Conservation (phyloP, 805 yeast species). For the Ogataea glucozyma region DNA sequence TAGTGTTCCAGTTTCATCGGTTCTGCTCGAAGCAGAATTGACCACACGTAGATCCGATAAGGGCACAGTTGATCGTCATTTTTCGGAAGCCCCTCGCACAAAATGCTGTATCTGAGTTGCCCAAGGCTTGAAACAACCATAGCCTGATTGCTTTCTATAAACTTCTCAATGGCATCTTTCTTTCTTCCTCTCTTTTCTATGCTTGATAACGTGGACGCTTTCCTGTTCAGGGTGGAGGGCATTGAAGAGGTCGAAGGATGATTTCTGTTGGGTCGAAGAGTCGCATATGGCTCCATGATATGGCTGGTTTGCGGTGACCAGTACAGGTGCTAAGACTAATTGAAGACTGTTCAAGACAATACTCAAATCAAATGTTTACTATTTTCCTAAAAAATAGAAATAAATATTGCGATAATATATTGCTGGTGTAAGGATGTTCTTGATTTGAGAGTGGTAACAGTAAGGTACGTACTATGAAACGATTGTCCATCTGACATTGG, state of each 20-base stretch:
- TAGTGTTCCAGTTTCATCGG: conserved; percentile 60
- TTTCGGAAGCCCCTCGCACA: conserved; percentile 46
- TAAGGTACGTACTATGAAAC: no score
- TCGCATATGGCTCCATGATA: no score
- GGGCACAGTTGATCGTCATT: conserved; percentile 50
- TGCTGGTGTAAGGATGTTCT: no score
- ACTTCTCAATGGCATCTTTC: conserved; percentile 56
- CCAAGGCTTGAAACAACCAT: conserved; percentile 50
- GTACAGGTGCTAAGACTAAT: no score
- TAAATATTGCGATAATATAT: no score
- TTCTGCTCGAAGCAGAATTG: conserved; percentile 65
- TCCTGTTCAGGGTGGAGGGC: conserved; percentile 15
- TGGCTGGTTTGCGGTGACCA: neutral
- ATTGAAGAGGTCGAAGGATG: conserved; percentile 7
- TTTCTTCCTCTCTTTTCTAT: conserved; percentile 39
- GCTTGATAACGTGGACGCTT: conserved; percentile 20
- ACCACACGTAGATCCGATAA: conserved; percentile 78
- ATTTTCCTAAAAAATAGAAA: neutral
- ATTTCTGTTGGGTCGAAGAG: no score
- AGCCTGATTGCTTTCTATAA: conserved; percentile 45
- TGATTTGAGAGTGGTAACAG: no score
- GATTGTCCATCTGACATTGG: no score
- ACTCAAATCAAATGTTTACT: neutral
- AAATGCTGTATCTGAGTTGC: conserved; percentile 52
- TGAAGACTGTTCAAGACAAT: neutral